phyloP scores from a whole-genome alignment of 768 basidiomycete species.

The Amanita fuliginea region DNA sequence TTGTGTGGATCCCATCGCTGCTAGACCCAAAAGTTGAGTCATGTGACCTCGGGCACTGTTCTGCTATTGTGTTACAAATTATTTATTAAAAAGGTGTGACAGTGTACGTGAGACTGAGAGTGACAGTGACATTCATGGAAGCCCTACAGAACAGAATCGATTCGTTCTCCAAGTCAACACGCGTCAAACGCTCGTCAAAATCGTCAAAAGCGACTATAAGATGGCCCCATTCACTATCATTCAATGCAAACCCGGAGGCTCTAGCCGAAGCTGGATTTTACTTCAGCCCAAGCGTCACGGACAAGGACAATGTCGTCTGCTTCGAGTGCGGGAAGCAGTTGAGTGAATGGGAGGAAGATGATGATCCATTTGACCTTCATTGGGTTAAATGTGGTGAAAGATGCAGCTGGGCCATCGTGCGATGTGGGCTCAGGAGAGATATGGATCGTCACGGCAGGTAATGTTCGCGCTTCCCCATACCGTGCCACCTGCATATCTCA shows the following conservation, averaged over 20 bases:
- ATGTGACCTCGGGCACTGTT: no score
- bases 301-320: conserved; percentile 71
- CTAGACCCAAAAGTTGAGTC: no score
- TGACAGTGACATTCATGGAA: conserved; percentile 28
- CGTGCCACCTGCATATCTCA: conserved; percentile 1
- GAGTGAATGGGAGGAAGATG: conserved; percentile 73
- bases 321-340: conserved; percentile 55
- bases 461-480: conserved; percentile 12
- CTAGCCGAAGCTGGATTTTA: conserved; percentile 90
- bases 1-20: no score
- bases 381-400: conserved; percentile 48
- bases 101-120: no score
- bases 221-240: conserved; percentile 16
- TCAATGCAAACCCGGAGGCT: conserved; percentile 29
- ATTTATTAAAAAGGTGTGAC: no score
- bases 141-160: conserved; percentile 45
- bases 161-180: conserved; percentile 57
- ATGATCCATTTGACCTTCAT: conserved; percentile 85
- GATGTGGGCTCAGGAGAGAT: conserved; percentile 59
- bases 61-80: no score
- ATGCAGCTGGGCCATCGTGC: conserved; percentile 75
- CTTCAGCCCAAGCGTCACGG: conserved; percentile 57
- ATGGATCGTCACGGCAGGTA: conserved; percentile 49
- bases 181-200: conserved; percentile 34
- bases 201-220: conserved; percentile 21